phyloP scores from a whole-genome alignment of 2,329 filamentous ascomycete genomes.

The Trichoderma breve region DNA sequence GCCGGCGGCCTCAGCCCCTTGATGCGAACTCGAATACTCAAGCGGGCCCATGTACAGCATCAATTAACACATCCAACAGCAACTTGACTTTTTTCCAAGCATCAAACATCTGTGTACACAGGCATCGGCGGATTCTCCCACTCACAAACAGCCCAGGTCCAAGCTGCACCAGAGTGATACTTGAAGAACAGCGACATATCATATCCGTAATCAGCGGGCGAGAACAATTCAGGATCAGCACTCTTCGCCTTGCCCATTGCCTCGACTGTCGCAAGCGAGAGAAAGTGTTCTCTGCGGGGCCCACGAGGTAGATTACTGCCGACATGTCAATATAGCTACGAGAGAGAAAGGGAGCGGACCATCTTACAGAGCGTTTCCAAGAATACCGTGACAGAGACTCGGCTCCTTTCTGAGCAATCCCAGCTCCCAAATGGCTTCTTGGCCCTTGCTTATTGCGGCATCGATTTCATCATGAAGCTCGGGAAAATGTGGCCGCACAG shows the following conservation, averaged over 20 bases:
- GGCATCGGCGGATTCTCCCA: slow-evolving; percentile 35
- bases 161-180: slow-evolving; percentile 39
- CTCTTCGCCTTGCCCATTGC: slow-evolving; percentile 47
- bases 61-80: not conserved
- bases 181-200: slow-evolving; percentile 34
- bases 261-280: slow-evolving; percentile 56
- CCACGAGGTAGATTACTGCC: slow-evolving; percentile 34
- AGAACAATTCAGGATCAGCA: slow-evolving; percentile 35
- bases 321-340: not conserved
- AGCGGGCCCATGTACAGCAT: not conserved
- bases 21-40: not conserved
- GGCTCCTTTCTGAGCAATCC: slow-evolving; percentile 63
- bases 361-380: slow-evolving; percentile 61
- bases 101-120: slow-evolving; percentile 35
- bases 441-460: slow-evolving; percentile 48
- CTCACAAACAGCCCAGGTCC: slow-evolving; percentile 38
- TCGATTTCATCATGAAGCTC: slow-evolving; percentile 53
- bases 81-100: not conserved
- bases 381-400: slow-evolving; percentile 64
- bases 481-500: slow-evolving; percentile 56
- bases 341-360: too few species aligned
- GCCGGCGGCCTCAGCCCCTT: not conserved
- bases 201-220: slow-evolving; percentile 38
- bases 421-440: slow-evolving; percentile 53
- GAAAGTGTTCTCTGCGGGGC: slow-evolving; percentile 50